phyloP scores from a whole-genome alignment of 805 yeast species.

The Candida tibetensis region DNA sequence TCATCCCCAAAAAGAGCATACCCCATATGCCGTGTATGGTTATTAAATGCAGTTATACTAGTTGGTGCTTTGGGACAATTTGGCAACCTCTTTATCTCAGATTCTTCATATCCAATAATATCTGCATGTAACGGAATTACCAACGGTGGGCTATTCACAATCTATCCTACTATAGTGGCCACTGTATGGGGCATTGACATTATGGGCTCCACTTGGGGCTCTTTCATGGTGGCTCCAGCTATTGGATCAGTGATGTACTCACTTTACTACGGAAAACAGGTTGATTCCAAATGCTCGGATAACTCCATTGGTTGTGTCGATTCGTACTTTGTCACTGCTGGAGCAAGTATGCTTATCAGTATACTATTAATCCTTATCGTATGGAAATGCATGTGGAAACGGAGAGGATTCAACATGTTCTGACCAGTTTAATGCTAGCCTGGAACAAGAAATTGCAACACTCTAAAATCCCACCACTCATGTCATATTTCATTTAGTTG shows the following conservation, averaged over 20 bases:
- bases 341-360: constrained; percentile 24
- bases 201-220: constrained; percentile 92
- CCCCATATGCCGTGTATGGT: constrained; percentile 35
- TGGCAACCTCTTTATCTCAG: constrained; percentile 4
- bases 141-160: constrained; percentile 83
- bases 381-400: constrained; percentile 32
- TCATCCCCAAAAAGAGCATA: constrained; percentile 24
- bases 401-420: constrained; percentile 26
- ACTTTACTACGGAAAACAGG: constrained; percentile 61
- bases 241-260: constrained; percentile 72
- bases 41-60: constrained; percentile 23
- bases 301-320: constrained; percentile 20
- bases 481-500: too few species aligned
- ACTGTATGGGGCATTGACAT: constrained; percentile 84
- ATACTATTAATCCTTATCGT: constrained; percentile 20
- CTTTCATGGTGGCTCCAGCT: constrained; percentile 86
- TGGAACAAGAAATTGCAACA: too few species aligned
- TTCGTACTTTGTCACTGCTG: constrained; percentile 27
- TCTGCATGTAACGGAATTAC: constrained; percentile 61
- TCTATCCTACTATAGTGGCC: constrained; percentile 81
- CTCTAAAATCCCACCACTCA: too few species aligned
- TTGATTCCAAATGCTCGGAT: constrained; percentile 42
- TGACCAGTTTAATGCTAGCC: too few species aligned
- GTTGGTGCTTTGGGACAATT: constrained; percentile 35
- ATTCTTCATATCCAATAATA: constrained; percentile 12